Percentiles rank a stretch among this genome's conserved stretches.
phyloP scores from a whole-genome alignment of 257 asterid genomes.

The Orobanche coerulescens region DNA sequence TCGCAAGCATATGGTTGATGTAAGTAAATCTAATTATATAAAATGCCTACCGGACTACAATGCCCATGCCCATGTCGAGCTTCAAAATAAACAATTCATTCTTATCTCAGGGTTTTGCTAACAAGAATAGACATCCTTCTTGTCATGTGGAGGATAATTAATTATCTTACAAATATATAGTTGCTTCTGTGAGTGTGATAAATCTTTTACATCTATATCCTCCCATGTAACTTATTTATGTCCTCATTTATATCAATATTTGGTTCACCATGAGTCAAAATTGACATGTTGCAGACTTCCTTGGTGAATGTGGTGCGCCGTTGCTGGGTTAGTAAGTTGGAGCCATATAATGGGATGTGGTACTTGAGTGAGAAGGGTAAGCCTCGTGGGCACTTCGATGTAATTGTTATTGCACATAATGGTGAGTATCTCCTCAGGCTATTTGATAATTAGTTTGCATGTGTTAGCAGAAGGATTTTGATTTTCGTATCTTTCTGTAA shows the following conservation, averaged over 20 bases:
- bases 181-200: no score
- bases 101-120: no score
- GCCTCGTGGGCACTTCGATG: conserved; percentile 80
- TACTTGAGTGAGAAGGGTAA: conserved; percentile 81
- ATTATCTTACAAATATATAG: no score
- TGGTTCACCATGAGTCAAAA: neutral
- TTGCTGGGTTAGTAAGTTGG: conserved; percentile 85
- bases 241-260: neutral
- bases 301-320: conserved; percentile 73
- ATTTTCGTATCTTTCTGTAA: neutral
- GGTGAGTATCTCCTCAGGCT: conserved; percentile 34
- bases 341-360: conserved; percentile 84
- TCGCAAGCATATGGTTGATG: neutral
- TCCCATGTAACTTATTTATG: no score
- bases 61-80: neutral
- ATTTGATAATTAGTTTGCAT: neutral
- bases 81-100: no score
- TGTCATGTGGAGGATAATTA: no score
- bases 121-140: no score
- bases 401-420: conserved; percentile 87
- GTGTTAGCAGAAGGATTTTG: neutral
- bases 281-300: conserved; percentile 42
- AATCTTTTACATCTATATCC: no score
- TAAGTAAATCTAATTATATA: neutral
- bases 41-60: neutral